A percentile compares a stretch with the other conserved stretches of the same genome.
Evolutionary conservation across 345 rosid species (phyloP).

Genomic region (Syzygium aromaticum): DNA sequence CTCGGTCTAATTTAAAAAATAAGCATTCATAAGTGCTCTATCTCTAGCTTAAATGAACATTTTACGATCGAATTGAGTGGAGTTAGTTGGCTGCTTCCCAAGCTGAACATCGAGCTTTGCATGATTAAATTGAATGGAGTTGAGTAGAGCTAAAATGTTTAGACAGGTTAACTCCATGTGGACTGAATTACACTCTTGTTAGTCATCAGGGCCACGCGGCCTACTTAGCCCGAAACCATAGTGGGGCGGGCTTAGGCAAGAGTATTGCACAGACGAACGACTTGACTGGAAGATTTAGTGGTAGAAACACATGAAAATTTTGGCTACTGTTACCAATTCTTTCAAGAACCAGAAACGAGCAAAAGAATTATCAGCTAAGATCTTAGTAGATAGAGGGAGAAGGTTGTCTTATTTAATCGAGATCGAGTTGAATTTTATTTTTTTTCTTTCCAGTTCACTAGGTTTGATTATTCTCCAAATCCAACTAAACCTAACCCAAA

Average conservation of each 20-base stretch:
- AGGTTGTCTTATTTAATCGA: not conserved
- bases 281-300: not conserved
- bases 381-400: not conserved
- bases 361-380: not conserved
- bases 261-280: not conserved
- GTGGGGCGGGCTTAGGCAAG: not conserved
- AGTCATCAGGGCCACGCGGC: not conserved
- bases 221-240: not conserved
- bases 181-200: not conserved
- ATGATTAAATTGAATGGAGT: too few relatives aligned
- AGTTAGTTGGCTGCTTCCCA: too few relatives aligned
- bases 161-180: not conserved
- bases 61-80: not conserved
- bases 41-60: not conserved
- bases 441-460: not conserved
- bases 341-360: not conserved
- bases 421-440: not conserved
- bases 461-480: not conserved
- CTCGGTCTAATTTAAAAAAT: not conserved
- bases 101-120: not conserved
- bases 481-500: not conserved
- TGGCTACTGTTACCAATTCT: not conserved
- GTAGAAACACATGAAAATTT: not conserved
- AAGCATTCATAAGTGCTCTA: not conserved
- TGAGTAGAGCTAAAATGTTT: too few relatives aligned